Evolutionary conservation across 2,329 filamentous ascomycete species (phyloP).

Genomic region (Fusarium camptoceras): DNA sequence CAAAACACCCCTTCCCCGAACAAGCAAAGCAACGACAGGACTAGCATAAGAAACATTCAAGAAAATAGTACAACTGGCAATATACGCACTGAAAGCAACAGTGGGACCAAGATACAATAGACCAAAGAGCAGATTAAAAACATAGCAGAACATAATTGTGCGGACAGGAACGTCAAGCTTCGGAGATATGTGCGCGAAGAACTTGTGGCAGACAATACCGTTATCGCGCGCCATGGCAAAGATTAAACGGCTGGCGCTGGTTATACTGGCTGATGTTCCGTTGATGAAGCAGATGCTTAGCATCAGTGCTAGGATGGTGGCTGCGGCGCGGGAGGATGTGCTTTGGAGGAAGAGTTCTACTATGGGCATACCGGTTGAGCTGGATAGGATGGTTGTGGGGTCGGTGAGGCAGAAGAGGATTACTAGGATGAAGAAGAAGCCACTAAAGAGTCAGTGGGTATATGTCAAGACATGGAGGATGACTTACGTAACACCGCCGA

Average conservation of each 20-base stretch:
- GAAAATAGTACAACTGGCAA: constrained; percentile 37
- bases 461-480: accelerated
- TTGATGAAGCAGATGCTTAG: constrained; percentile 59
- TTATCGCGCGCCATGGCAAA: constrained; percentile 49
- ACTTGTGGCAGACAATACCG: constrained; percentile 26
- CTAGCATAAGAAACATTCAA: constrained; percentile 35
- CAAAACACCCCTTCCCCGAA: constrained; percentile 5
- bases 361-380: constrained; percentile 59
- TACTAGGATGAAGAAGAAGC: constrained; percentile 54
- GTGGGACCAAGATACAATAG: constrained; percentile 33
- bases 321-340: constrained; percentile 55
- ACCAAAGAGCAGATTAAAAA: constrained; percentile 35
- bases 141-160: constrained; percentile 19
- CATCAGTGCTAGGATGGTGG: constrained; percentile 52
- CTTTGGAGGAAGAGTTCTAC: constrained; percentile 59
- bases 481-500: constrained; percentile 57
- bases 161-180: constrained; percentile 29
- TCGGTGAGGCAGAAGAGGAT: constrained; percentile 58
- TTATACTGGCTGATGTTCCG: constrained; percentile 55
- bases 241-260: constrained; percentile 56
- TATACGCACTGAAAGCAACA: constrained; percentile 35
- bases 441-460: constrained; percentile 37
- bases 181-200: constrained; percentile 20
- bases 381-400: constrained; percentile 49
- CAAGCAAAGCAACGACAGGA: constrained; percentile 26